These are phyloP conservation scores for Brassica carinata DNA, from an alignment of 345 rosid genomes.

Conservation along the genomic window DNA sequence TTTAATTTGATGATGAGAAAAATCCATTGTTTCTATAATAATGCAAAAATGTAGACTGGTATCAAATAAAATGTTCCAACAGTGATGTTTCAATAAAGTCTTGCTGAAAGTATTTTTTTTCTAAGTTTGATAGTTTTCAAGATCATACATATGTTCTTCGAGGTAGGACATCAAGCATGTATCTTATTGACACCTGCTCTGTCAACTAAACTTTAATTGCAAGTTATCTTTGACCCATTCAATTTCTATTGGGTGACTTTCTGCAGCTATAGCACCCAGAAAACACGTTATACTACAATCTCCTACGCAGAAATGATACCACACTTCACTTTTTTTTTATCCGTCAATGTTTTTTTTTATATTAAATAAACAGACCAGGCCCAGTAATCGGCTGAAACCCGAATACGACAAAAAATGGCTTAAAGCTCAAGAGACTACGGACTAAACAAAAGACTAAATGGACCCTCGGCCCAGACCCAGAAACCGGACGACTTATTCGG, in stretches of 20 bases:
- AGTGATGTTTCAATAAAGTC: neutral
- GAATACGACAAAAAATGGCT: too few species aligned
- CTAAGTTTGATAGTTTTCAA: neutral
- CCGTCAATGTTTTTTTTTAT: neutral
- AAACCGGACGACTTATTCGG: too few species aligned
- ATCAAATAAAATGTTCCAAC: neutral
- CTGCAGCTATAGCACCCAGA: neutral
- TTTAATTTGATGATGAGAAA: neutral
- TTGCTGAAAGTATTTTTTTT: neutral
- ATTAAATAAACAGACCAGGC: too few species aligned
- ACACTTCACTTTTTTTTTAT: neutral
- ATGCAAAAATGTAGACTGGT: neutral
- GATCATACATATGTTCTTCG: neutral
- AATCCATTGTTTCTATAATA: neutral
- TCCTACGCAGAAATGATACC: neutral
- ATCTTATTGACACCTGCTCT: neutral
- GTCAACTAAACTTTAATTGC: neutral
- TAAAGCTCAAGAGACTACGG: neutral
- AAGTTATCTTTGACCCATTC: neutral
- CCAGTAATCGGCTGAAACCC: too few species aligned
- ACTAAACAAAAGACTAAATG: neutral
- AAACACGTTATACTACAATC: neutral
- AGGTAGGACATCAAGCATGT: neutral
- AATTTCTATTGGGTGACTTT: neutral
- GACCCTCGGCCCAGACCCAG: too few species aligned